Percentiles rank a stretch among this genome's conserved stretches.
These are phyloP conservation scores for Skeletonema tropicum DNA, from an alignment of 108 stramenopile species.

Conservation along the genomic window DNA sequence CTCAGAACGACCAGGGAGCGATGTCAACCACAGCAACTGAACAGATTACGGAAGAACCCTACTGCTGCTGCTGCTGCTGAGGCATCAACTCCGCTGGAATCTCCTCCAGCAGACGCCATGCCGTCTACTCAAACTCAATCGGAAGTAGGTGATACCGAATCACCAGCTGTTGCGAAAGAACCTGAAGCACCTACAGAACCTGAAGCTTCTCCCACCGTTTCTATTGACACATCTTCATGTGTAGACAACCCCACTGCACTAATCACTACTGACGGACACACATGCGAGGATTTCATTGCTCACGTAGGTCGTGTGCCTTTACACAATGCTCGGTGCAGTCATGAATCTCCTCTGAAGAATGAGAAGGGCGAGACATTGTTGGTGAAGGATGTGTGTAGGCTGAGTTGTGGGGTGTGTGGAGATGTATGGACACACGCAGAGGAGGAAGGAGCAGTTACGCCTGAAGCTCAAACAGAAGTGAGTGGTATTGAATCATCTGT, in stretches of 20 bases:
- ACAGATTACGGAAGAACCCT: no score
- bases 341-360: not conserved
- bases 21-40: no score
- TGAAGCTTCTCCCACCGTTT: not conserved
- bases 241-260: not conserved
- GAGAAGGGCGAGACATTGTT: not conserved
- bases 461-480: no score
- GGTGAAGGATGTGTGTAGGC: not conserved
- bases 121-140: no score
- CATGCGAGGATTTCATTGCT: conserved; percentile 1
- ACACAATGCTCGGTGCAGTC: not conserved
- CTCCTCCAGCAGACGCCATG: no score
- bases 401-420: not conserved
- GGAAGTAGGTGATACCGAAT: no score
- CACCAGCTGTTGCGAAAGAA: no score
- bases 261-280: not conserved
- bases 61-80: no score
- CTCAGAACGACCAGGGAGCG: no score
- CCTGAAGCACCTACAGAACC: no score
- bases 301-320: not conserved
- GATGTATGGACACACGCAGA: not conserved
- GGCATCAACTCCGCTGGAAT: no score
- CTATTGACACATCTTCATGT: not conserved
- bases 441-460: not conserved
- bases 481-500: no score